phyloP scores from a whole-genome alignment of 2,329 filamentous ascomycete species.

The Cladosporium sp. region DNA sequence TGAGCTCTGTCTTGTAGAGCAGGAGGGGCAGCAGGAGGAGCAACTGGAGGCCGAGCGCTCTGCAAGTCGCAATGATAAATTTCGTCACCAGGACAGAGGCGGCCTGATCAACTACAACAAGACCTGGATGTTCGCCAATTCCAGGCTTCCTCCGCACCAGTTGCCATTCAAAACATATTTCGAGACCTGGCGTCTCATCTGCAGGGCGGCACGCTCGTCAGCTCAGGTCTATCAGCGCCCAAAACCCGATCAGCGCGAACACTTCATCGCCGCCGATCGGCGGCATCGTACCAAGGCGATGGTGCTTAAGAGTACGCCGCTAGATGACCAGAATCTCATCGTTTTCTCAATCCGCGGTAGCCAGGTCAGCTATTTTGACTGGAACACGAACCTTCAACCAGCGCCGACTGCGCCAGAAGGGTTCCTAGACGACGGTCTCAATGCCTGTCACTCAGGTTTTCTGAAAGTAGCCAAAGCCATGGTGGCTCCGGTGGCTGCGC shows the following conservation, averaged over 20 bases:
- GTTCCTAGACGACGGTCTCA: slow-evolving; percentile 72
- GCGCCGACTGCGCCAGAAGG: slow-evolving; percentile 58
- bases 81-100: not conserved
- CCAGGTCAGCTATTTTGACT: slow-evolving; percentile 69
- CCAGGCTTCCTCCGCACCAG: slow-evolving; percentile 61
- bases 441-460: slow-evolving; percentile 76
- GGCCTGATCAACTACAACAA: slow-evolving; percentile 43
- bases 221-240: slow-evolving; percentile 66
- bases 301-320: slow-evolving; percentile 72
- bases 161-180: slow-evolving; percentile 65
- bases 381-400: slow-evolving; percentile 73
- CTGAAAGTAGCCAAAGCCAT: slow-evolving; percentile 69
- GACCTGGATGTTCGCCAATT: slow-evolving; percentile 72
- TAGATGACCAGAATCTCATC: slow-evolving; percentile 71
- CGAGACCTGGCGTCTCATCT: slow-evolving; percentile 69
- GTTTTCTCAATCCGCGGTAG: slow-evolving; percentile 80
- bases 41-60: not conserved
- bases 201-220: slow-evolving; percentile 72
- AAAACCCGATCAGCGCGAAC: slow-evolving; percentile 55
- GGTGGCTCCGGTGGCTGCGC: slow-evolving; percentile 64
- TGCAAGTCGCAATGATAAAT: not conserved
- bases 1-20: slow-evolving; percentile 4
- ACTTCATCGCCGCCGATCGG: slow-evolving; percentile 67
- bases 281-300: slow-evolving; percentile 73
- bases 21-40: not conserved